These are phyloP conservation scores for Lolium rigidum DNA, from an alignment of 176 grass and related monocot species.

Conservation along the genomic window DNA sequence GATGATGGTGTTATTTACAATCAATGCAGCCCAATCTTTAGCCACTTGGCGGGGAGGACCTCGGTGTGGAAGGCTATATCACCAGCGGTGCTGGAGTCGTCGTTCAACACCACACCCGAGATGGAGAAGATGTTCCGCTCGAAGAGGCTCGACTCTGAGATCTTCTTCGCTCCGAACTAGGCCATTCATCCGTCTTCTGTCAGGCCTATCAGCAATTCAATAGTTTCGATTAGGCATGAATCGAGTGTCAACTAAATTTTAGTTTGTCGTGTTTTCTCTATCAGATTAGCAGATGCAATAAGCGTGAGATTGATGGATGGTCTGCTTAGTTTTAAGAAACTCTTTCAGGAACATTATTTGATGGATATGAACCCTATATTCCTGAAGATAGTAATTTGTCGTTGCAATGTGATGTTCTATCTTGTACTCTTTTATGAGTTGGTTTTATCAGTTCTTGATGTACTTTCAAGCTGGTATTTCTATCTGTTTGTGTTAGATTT, in stretches of 20 bases:
- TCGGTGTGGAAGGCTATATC: conserved; percentile 71
- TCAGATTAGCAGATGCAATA: not conserved
- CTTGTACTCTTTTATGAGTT: not conserved
- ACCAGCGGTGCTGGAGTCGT: conserved; percentile 44
- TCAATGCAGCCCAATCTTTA: conserved; percentile 58
- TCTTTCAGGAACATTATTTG: not conserved
- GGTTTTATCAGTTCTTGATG: no score
- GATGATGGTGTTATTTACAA: not conserved
- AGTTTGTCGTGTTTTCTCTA: not conserved
- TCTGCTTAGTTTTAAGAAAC: not conserved
- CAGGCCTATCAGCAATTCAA: not conserved
- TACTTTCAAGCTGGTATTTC: not conserved
- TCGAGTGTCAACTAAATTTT: not conserved
- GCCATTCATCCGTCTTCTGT: not conserved
- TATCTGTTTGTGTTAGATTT: not conserved
- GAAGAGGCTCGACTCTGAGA: conserved; percentile 56
- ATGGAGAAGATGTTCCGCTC: conserved; percentile 63
- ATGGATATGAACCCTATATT: not conserved
- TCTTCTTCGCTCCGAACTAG: conserved; percentile 41
- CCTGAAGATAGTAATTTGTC: not conserved
- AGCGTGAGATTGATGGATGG: not conserved
- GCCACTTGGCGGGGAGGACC: conserved; percentile 60
- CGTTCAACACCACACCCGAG: conserved; percentile 52
- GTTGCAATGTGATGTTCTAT: not conserved
- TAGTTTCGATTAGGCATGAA: not conserved